phyloP scores from a whole-genome alignment of 495 filamentous ascomycete species.

The Hypoxylon lenormandii region DNA sequence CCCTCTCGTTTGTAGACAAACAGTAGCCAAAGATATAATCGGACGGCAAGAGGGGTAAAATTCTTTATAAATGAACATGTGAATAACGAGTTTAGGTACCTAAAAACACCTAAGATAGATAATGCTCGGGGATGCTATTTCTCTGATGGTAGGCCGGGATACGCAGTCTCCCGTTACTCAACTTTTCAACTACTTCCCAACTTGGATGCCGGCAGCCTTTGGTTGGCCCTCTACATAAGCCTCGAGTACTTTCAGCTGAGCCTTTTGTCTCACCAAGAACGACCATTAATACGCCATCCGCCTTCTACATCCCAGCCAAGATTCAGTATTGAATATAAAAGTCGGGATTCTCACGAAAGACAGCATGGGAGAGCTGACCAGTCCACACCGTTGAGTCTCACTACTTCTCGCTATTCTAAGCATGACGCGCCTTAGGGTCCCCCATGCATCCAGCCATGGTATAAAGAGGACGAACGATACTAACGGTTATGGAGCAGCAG shows the following conservation, averaged over 20 bases:
- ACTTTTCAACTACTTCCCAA: conserved; percentile 20
- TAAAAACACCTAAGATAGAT: conserved; percentile 1
- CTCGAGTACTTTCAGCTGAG: conserved; percentile 46
- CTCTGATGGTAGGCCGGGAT: conserved; percentile 48
- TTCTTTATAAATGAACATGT: conserved; percentile 17
- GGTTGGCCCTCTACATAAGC: conserved; percentile 37
- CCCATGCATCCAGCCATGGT: conserved; percentile 22
- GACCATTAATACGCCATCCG: conserved; percentile 9
- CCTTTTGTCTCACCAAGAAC: conserved; percentile 19
- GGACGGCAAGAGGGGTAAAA: conserved; percentile 28
- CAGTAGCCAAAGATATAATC: conserved; percentile 25
- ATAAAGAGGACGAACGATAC: conserved; percentile 17
- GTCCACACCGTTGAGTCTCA: conserved; percentile 41
- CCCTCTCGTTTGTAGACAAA: conserved; percentile 33
- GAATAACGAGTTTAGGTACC: not conserved
- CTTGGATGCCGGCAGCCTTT: conserved; percentile 12
- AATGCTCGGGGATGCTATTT: conserved; percentile 3
- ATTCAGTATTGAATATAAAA: conserved; percentile 37
- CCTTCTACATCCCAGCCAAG: not conserved
- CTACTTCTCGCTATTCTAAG: conserved; percentile 27
- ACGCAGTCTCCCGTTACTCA: conserved; percentile 40
- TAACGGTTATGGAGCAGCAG: conserved; percentile 23
- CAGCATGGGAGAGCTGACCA: conserved; percentile 37
- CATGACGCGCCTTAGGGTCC: conserved; percentile 46
- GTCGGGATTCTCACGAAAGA: conserved; percentile 1